Evolutionary conservation across 2,329 filamentous ascomycete genomes (phyloP).

Genomic region (Cladophialophora exuberans): DNA sequence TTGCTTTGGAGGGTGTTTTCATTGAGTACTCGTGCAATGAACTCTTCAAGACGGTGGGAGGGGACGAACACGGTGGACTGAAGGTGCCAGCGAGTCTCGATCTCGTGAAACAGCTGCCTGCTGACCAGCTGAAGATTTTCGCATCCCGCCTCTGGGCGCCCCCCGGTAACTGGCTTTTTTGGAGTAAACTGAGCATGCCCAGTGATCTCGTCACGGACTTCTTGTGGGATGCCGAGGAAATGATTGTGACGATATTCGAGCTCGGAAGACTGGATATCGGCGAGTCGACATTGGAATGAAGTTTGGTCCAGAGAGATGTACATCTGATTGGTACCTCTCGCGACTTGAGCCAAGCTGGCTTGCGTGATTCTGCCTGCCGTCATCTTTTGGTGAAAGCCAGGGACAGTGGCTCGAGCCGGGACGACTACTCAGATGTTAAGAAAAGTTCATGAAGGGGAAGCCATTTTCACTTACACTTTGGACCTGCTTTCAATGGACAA

Average conservation of each 20-base stretch:
- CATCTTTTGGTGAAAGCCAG: too few species aligned
- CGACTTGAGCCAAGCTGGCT: neutral
- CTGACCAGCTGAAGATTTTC: slow-evolving; percentile 17
- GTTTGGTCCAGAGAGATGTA: neutral
- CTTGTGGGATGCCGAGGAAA: slow-evolving; percentile 24
- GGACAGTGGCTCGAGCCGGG: too few species aligned
- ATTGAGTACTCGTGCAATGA: slow-evolving; percentile 7
- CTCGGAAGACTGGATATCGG: neutral
- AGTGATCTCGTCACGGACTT: slow-evolving; percentile 25
- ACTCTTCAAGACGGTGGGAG: slow-evolving; percentile 6
- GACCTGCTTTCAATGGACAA: too few species aligned
- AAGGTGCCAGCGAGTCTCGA: neutral
- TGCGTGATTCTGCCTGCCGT: too few species aligned
- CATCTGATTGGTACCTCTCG: neutral
- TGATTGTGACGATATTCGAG: slow-evolving; percentile 16
- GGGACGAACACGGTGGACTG: slow-evolving; percentile 12
- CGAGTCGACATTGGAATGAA: neutral
- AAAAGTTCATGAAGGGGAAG: too few species aligned
- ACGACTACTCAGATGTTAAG: too few species aligned
- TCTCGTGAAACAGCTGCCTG: slow-evolving; percentile 24
- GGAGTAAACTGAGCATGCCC: neutral
- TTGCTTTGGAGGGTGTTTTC: slow-evolving; percentile 1
- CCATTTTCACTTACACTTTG: too few species aligned
- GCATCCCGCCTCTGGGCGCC: slow-evolving; percentile 12
- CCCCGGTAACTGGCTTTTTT: slow-evolving; percentile 1